Base-by-base conservation (phyloP, 176 grass and related monocot species). In the Leersia perrieri region DNA sequence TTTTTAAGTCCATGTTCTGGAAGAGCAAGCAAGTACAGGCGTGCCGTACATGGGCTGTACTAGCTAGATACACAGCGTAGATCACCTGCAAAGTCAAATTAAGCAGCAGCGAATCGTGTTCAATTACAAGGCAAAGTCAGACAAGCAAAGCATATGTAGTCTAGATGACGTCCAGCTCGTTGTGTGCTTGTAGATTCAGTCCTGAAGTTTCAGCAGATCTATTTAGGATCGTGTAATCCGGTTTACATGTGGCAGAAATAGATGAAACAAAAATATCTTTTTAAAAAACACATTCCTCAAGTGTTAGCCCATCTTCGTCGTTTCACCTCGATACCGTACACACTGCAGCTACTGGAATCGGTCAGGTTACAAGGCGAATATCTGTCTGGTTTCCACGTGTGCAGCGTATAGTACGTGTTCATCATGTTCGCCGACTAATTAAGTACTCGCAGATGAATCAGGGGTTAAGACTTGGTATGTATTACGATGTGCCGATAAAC, bases 1-100 rank as follows among this genome's bases (percentile, higher is more conserved):
- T 44, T 22, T 62, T 16, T 36, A 40, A 72, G 66, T n/a, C 5
- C 51, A 12, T 3, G 49, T 29, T 60, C 11, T 33, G 5, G 14
- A 45, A 18, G 18, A 49, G 39, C 66, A 70, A 47, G 33, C 16
- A 71, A 72, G 23, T 35, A 23, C 29, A 30, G 22, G 42, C 60
- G 66, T 79, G 68, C 74, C 80, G 86, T 79, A 88, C 80, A 79
- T 60, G n/a, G 28, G 7, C 12, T 31, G 67, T 60, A 58, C 53
- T 9, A 13, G n/a, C 2, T 23, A 57, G 20, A 5, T 58, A 57
- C 20, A 57, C 41, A 18, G 49, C 34, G 53, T 2, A 7, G 18
- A 47, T 11, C 18, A 4, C 10, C 6, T 18, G 66, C 0, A 31
- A 72, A 83, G 80, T 74, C 68, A 79, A 75, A 77, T 14, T 4